Percentiles rank a stretch among this genome's conserved stretches.
Conservation (phyloP, 2,329 filamentous ascomycete species). For the Xylariales sp. region DNA sequence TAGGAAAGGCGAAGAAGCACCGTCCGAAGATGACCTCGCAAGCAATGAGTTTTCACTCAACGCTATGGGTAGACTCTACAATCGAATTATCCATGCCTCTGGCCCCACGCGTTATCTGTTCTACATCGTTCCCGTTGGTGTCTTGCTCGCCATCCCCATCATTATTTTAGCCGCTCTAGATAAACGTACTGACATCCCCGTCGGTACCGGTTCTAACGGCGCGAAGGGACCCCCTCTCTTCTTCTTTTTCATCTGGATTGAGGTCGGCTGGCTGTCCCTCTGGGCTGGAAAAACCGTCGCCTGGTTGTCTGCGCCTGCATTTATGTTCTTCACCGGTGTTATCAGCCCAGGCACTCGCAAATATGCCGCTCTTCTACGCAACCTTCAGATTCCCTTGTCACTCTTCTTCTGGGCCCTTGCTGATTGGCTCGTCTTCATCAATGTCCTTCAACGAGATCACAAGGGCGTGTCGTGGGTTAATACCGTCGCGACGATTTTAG, state of each 20-base stretch:
- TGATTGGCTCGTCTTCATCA: constrained; percentile 71
- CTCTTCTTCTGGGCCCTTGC: constrained; percentile 76
- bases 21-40: constrained; percentile 59
- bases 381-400: constrained; percentile 73
- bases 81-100: constrained; percentile 72
- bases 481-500: constrained; percentile 73
- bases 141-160: constrained; percentile 71
- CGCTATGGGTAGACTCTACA: constrained; percentile 73
- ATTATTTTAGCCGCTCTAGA: constrained; percentile 63
- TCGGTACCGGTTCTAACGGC: constrained; percentile 51
- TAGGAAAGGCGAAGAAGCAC: constrained; percentile 54
- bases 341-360: constrained; percentile 77
- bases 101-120: constrained; percentile 74
- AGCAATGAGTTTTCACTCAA: constrained; percentile 68
- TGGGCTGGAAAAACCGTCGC: constrained; percentile 76
- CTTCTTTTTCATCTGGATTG: constrained; percentile 75
- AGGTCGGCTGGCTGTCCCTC: constrained; percentile 73
- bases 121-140: constrained; percentile 72
- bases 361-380: constrained; percentile 73
- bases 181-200: constrained; percentile 52
- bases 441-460: constrained; percentile 57
- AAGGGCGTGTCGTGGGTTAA: constrained; percentile 63
- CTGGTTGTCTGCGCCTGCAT: constrained; percentile 68
- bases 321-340: constrained; percentile 77
- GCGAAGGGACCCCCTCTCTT: constrained; percentile 63